phyloP scores from a whole-genome alignment of 2,329 filamentous ascomycete species.

The Botrytis deweyae region DNA sequence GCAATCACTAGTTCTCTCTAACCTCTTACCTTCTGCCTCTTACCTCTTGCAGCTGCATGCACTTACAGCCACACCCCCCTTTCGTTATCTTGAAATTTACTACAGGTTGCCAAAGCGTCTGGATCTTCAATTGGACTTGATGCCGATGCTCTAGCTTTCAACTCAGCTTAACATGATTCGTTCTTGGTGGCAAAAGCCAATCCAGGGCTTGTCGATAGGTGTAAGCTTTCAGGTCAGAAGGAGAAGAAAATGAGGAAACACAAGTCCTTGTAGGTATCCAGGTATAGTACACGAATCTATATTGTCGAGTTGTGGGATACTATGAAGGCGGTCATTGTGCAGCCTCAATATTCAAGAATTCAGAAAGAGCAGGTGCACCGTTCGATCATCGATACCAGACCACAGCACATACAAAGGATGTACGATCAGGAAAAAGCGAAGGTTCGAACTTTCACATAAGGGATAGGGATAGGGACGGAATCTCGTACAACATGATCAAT shows the following conservation, averaged over 20 bases:
- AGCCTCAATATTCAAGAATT: neutral
- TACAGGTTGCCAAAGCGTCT: neutral
- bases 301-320: neutral
- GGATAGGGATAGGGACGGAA: neutral
- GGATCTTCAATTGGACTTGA: neutral
- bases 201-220: neutral
- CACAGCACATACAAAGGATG: neutral
- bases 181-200: neutral
- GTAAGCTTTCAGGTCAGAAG: neutral
- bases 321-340: neutral
- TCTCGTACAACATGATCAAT: neutral
- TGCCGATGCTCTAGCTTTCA: neutral
- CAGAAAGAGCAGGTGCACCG: neutral
- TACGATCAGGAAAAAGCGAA: neutral
- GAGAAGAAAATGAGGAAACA: neutral
- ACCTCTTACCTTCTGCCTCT: neutral
- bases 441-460: neutral
- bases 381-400: neutral
- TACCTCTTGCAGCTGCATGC: neutral
- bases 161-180: slow-evolving; percentile 1
- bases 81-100: neutral
- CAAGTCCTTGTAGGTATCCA: neutral
- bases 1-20: neutral
- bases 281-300: neutral
- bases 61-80: neutral